Evolutionary conservation across 2,329 filamentous ascomycete genomes (phyloP), one percentile per base, ranked within the genome.

Genomic region (Hypocrella siamensis): DNA sequence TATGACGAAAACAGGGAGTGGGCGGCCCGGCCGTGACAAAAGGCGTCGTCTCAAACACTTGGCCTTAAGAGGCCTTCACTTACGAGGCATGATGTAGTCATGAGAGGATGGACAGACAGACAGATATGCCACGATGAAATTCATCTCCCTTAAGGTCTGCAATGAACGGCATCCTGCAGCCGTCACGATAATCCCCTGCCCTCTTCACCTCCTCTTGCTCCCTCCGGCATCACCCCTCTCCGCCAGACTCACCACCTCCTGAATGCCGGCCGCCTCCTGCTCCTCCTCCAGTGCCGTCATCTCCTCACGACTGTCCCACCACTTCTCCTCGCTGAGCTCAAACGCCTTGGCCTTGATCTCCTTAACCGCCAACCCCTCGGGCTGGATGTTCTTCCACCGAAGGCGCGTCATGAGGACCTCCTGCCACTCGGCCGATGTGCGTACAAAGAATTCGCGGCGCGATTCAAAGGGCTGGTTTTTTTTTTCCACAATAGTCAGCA

Each of bases 271-370:
- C 30, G 81, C 86, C 56, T 94, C 88, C 60, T 96, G 85, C 60
- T 94, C 88, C 56, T 94, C 88, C 57, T 98, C 90, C 47, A 96
- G 56, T 6, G 75, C 79, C 33, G 77, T 79, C 42, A 98, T 81
- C 58, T 96, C 88, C 60, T 98, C 90, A 45, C 90, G 71, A 50
- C 79, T 85, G 63, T 94, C 90, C 90, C 90, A 98, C 90, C 90
- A 98, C 54, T 93, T 93, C 58, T 86, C 81, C 56, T 98, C 90
- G 26, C 86, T 86, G 40, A 84, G 67, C 48, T 84, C 79, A 52
- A 94, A 98, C 1, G 85, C 90, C 50, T 75, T 76, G 46, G 86
- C 79, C 53, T 93, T 85, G 46, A 96, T 75, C 60, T 96, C 90
- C 63, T 98, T 98, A 47, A 92, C 63, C 1, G 73, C 65, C 40